phyloP scores from a whole-genome alignment of 306 rosid genomes.

The Delonix regia region DNA sequence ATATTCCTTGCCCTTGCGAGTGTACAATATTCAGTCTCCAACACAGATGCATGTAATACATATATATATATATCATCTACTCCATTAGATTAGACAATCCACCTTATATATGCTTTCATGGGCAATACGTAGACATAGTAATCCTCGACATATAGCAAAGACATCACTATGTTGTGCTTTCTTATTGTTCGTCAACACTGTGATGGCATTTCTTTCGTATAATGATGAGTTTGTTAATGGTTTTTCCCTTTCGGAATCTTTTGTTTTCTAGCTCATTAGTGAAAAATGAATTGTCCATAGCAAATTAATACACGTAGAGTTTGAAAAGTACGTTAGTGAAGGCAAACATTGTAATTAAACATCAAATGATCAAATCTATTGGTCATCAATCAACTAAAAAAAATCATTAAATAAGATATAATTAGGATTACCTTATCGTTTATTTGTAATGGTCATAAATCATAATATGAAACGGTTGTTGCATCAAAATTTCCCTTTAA shows the following conservation, averaged over 20 bases:
- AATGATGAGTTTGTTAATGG: neutral
- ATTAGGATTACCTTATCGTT: too few species aligned
- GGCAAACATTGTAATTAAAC: too few species aligned
- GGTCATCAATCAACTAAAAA: too few species aligned
- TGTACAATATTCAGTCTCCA: slow-evolving; percentile 43
- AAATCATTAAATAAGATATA: too few species aligned
- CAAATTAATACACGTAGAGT: too few species aligned
- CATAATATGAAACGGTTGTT: neutral
- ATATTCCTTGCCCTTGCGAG: slow-evolving; percentile 38
- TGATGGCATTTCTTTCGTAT: neutral
- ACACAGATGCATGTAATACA: too few species aligned
- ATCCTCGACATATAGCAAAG: neutral
- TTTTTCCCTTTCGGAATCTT: neutral
- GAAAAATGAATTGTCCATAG: slow-evolving; percentile 10
- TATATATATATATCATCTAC: neutral
- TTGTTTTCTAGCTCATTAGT: slow-evolving; percentile 43
- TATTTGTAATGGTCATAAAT: too few species aligned
- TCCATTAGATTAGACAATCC: slow-evolving; percentile 39
- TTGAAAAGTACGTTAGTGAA: too few species aligned
- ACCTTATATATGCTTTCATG: slow-evolving; percentile 30
- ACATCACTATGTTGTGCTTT: slow-evolving; percentile 4
- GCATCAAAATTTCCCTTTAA: neutral
- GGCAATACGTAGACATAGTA: neutral
- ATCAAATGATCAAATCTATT: too few species aligned
- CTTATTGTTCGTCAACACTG: neutral